Base-by-base conservation (phyloP, 345 rosid species). In the Acer saccharum region DNA sequence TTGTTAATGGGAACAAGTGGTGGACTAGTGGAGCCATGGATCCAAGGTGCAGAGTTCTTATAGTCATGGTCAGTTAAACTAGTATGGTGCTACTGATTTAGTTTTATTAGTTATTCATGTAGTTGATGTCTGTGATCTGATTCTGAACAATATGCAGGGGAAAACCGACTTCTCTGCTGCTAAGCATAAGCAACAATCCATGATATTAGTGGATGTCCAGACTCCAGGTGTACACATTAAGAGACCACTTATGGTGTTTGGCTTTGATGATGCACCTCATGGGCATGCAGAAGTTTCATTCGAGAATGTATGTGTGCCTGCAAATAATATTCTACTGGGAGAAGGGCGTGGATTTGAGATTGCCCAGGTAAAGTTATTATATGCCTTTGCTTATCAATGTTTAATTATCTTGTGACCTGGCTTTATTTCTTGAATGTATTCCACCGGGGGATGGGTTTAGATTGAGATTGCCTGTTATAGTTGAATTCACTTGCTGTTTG, bases 1-100 rank as follows among this genome's bases (percentile, higher is more conserved):
- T 94, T 68, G 91, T 96, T 77, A 96, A 91, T 69, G 99, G 99
- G 75, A 91, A 74, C 75, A 96, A 96, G 83, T 96, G 99, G 99
- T 96, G 99, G 99, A 94, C 99, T 48, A 96, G 98, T 82, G 99
- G 99, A 78, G 99, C 99, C 44, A 94, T 96, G 99, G 99, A 96
- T 88, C 99, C 98, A 10, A 94, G 99, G 80, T 96, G 99, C 86
- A 90, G 79, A 85, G 71, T 96, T 71, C 99, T 96, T 81, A 90
- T 96, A 73, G 90, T 96, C 82, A 96, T 96, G 99, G 99, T 96
- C 76, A 89, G 95, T 89, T 78, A 71, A 79, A 79, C 21, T 61
- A 27, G 18, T 3, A 72, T 46, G 43, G 54, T 21, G 18, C 70
- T 18, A 54, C 32, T 25, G 39, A 48, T 55, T 18, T 65, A 65